Evolutionary conservation across 2,329 filamentous ascomycete genomes (phyloP), one percentile per base, ranked within the genome.

Genomic region (Fusarium cicatricum): DNA sequence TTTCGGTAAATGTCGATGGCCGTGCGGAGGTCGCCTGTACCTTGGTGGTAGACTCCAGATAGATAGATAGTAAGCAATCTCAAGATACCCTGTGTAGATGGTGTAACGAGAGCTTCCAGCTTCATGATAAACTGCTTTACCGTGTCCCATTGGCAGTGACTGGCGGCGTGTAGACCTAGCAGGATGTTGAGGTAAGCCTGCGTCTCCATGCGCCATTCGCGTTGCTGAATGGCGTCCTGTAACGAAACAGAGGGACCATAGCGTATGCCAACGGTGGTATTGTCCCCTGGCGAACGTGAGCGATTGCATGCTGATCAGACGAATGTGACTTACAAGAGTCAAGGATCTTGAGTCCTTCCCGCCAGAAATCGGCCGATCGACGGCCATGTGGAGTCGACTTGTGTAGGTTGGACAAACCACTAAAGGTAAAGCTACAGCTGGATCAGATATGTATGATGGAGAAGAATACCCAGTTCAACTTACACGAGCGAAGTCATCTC

Each of bases 1-100:
- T 86, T 82, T 55, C 84, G 81, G 73, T 91, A 97, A 10, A 88
- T 81, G 4, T 78, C 66, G 12, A 92, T 76, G 4, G 94, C 92
- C 2, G 78, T 76, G n/a, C 84, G 77, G 2, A 95, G 80, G 60
- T 92, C 82, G 14, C 92, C 92, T 5, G 82, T 88, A 15, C 89
- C 90, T 76, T 97, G 94, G 46, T 87, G 80, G 64, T 92, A 89
- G 8, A 90, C 83, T 1, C 90, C 93, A 1, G 82, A 80, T 15
- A 97, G 84, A 72, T 97, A 97, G 37, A 85, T 77, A 7, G 85
- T 80, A 38, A 90, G 79, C 29, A 85, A 39, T 28, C 67, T 67
- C 16, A 77, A 54, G 2, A 78, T 79, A 60, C 69, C 77, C 70
- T 77, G 78, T 57, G 67, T 76, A 58, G 71, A 72, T 28, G 74